Conservation (phyloP, 176 grass and related monocot genomes). For the Oryza glaberrima region DNA sequence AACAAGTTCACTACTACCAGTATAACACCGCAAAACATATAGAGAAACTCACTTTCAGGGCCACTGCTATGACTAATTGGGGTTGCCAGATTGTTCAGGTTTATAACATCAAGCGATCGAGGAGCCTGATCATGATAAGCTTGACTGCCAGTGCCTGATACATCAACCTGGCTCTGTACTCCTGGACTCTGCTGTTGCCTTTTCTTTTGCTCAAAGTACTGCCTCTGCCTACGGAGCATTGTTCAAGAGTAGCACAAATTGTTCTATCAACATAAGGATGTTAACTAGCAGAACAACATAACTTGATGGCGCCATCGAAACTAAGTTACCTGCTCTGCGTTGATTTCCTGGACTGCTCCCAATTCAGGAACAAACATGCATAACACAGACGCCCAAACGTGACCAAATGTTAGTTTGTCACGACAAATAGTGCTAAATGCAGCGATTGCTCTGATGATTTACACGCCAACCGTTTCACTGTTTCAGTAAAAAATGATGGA, state of each 20-base stretch:
- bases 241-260: background rate
- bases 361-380: slow-evolving; percentile 46
- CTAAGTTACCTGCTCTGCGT: slow-evolving; percentile 79
- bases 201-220: slow-evolving; percentile 96
- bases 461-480: background rate
- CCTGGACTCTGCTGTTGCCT: slow-evolving; percentile 56
- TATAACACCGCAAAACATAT: slow-evolving; percentile 16
- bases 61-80: slow-evolving; percentile 30
- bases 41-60: slow-evolving; percentile 51
- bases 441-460: background rate
- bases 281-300: background rate
- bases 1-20: background rate
- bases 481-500: background rate
- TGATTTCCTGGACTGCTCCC: slow-evolving; percentile 75
- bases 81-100: slow-evolving; percentile 72
- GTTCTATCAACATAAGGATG: background rate
- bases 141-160: slow-evolving; percentile 21
- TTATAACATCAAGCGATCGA: slow-evolving; percentile 80
- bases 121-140: slow-evolving; percentile 47
- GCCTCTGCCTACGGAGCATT: slow-evolving; percentile 71
- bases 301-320: slow-evolving; percentile 22
- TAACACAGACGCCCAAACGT: slow-evolving; percentile 3
- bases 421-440: slow-evolving; percentile 15
- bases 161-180: slow-evolving; percentile 47
- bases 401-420: slow-evolving; percentile 18